Base-by-base conservation (phyloP, 768 basidiomycete species). In the Mycena capillaripes region DNA sequence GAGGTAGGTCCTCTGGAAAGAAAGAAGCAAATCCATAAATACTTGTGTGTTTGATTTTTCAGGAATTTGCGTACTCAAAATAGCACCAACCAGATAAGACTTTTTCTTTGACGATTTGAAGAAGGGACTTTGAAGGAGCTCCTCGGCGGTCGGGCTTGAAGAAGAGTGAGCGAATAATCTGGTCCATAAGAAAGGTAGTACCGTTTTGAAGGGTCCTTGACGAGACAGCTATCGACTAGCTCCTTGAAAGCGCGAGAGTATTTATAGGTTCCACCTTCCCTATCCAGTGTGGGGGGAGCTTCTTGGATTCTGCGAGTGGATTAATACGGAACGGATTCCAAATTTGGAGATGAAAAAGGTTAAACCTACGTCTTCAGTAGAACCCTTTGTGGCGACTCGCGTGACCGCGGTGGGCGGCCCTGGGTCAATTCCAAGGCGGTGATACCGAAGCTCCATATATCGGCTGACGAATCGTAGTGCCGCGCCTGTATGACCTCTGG, bases 361-460 rank as follows among this genome's bases (percentile, higher is more conserved):
- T n/a, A 61, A 79, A 81, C 85, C 70, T 71, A 92, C 91, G 91
- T 97, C 80, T 92, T 91, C 53, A 95, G 82, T 23, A 98, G 85
- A 9, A 96, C 93, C 61, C 86, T 85, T 64, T 93, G 89, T 2
- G 95, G 89, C 10, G 92, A 86, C 76, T 94, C 92, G 72, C 92
- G 88, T 19, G 93, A 93, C 69, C 91, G 85, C n/a, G 97, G 97
- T 2, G 96, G 95, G 7, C 92, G 90, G 0, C 97, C 97, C 77
- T 95, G 92, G 0, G 95, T 88, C 36, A 98, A 86, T 80, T 98
- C 97, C 55, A 98, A 83, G 19, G 96, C 93, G n/a, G 96, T 97
- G 69, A 98, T 97, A 16, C 95, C 97, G 79, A 98, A 94, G 69
- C 95, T 96, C 96, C 97, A 98, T 69, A 98, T 97, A 78, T 98